Evolutionary conservation across 2,329 filamentous ascomycete species (phyloP), one percentile per base, ranked within the genome.

Genomic region (Hypomyces perniciosus): DNA sequence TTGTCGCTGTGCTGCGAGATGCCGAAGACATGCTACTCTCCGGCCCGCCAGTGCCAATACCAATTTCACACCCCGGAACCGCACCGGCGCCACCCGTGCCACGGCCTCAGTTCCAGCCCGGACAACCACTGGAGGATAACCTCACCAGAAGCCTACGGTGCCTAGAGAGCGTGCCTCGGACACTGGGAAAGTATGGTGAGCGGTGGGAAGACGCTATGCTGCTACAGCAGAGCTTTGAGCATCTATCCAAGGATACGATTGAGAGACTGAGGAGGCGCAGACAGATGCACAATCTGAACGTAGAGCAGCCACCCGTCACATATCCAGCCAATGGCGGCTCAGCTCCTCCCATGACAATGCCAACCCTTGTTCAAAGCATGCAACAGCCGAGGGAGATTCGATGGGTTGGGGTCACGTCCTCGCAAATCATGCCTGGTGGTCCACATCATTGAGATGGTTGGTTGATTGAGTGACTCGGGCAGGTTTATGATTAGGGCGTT

Each of bases 1-100:
- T 85, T 52, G 67, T 83, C 12, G 79, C 80, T 1, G 79, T 84
- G 6, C 66, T 85, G n/a, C 71, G 72, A 4, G 78, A 81, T 54
- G 74, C 78, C 1, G 76, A 78, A 48, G 78, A 84, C 40, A 66
- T 79, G 54, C 71, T 85, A 3, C 68, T 85, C 6, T 74, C 76
- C 0, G 77, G 76, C 5, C 62, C 71, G 2, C 68, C 68, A 0
- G 69, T 78, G 2, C 69, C 75, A 1, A 66, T 73, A 10, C 75
- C 76, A 1, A 63, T 72, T 6, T 70, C 71, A 8, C 64, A 70
- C 2, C 70, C 72, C 0, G 77, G 76, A 20, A 74, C 74, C 31
- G 72, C 72, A 2, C 65, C 74, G 28, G 72, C 79, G 0, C 78
- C 79, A 2, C 79, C 79, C 1, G 70, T 82, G 5, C 80, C 80